Evolutionary conservation across 1,284 basidiomycete genomes (phyloP).

Genomic region (Ganoderma sinense): DNA sequence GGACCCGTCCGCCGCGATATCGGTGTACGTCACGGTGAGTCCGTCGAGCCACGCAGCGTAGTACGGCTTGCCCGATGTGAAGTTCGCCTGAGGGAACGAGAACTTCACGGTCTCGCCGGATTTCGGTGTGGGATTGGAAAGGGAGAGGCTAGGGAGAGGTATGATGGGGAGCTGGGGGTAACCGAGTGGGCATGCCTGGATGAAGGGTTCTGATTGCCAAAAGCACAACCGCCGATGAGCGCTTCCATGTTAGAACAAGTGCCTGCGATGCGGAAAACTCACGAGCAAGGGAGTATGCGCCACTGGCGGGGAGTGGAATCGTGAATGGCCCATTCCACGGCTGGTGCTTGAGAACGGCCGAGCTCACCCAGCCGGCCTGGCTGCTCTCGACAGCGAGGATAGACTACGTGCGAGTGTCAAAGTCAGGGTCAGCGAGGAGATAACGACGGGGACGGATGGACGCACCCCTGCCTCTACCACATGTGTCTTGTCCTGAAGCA

Average conservation of each 20-base stretch:
- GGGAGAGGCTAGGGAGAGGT: conserved; percentile 47
- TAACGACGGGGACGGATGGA: neutral
- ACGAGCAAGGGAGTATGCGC: conserved; percentile 52
- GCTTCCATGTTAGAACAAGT: neutral
- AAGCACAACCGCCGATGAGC: neutral
- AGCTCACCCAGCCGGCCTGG: conserved; percentile 59
- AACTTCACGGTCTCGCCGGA: conserved; percentile 36
- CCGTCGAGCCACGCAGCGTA: conserved; percentile 51
- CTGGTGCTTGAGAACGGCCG: conserved; percentile 52
- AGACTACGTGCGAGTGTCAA: conserved; percentile 29
- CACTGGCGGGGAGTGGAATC: conserved; percentile 57
- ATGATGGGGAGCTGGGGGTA: conserved; percentile 48
- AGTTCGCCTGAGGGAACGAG: conserved; percentile 29
- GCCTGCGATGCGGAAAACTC: conserved; percentile 8
- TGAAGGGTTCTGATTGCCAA: conserved; percentile 45
- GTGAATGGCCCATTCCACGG: conserved; percentile 66
- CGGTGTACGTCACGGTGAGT: conserved; percentile 42
- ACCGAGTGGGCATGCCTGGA: conserved; percentile 55
- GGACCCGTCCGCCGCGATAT: conserved; percentile 40
- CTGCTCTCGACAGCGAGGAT: conserved; percentile 57
- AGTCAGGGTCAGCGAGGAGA: neutral
- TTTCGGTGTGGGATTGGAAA: conserved; percentile 32
- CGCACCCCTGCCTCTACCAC: conserved; percentile 29
- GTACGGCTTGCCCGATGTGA: conserved; percentile 1
- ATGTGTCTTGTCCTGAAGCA: conserved; percentile 30